Evolutionary conservation across 2,329 filamentous ascomycete genomes (phyloP).

Genomic region (Clarireedia sp.): DNA sequence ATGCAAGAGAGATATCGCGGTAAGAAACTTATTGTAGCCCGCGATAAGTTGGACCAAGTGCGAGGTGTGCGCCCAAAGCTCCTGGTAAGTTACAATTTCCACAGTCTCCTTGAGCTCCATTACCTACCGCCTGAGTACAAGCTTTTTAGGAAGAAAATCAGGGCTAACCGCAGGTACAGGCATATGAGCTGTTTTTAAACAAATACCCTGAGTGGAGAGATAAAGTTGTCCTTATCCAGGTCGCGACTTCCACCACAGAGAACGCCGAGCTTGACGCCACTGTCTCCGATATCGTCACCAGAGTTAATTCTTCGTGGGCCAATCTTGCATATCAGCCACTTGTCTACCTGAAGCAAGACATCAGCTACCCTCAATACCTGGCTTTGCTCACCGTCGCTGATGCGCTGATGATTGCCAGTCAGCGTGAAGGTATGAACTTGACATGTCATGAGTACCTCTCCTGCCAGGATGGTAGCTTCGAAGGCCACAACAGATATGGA

Average conservation of each 20-base stretch:
- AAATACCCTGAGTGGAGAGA: constrained; percentile 86
- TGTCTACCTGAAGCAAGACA: constrained; percentile 91
- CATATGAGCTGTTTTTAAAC: constrained; percentile 86
- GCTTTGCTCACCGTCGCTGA: constrained; percentile 84
- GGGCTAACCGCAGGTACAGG: constrained; percentile 27
- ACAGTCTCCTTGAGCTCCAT: not conserved
- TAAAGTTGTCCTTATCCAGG: constrained; percentile 84
- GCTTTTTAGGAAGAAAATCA: not conserved
- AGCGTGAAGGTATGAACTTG: constrained; percentile 95
- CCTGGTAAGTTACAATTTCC: constrained; percentile 33
- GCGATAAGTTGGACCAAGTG: constrained; percentile 90
- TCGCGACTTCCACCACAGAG: constrained; percentile 83
- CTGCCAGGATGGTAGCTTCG: constrained; percentile 75
- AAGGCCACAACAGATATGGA: constrained; percentile 68
- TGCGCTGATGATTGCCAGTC: constrained; percentile 85
- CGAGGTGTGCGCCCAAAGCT: constrained; percentile 91
- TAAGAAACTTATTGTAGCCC: constrained; percentile 84
- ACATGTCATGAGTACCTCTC: constrained; percentile 91
- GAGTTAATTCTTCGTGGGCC: constrained; percentile 86
- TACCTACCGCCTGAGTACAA: too few species aligned
- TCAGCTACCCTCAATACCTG: constrained; percentile 88
- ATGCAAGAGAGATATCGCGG: constrained; percentile 78
- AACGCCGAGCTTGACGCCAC: constrained; percentile 80
- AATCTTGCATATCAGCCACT: constrained; percentile 88
- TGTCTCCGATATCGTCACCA: constrained; percentile 87